Evolutionary conservation across 768 basidiomycete genomes (phyloP).

Genomic region (Tricholoma terreum): DNA sequence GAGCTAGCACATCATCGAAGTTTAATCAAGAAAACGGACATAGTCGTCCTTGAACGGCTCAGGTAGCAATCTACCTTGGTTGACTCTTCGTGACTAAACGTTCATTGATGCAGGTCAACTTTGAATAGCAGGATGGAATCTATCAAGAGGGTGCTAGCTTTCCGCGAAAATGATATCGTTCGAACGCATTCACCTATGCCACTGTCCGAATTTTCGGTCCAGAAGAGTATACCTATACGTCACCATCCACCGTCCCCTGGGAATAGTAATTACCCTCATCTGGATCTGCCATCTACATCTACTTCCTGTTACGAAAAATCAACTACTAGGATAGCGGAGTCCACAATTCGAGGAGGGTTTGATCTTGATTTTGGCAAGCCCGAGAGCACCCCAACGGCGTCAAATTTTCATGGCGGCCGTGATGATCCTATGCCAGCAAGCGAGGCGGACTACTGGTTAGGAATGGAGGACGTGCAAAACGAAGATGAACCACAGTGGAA

Average conservation of each 20-base stretch:
- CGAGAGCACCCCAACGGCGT: neutral
- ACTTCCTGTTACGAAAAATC: neutral
- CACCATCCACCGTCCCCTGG: neutral
- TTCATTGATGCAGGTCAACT: slow-evolving; percentile 25
- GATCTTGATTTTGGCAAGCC: neutral
- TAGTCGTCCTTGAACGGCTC: slow-evolving; percentile 37
- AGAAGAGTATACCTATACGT: neutral
- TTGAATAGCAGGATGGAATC: slow-evolving; percentile 35
- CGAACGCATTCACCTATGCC: neutral
- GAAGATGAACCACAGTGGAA: slow-evolving; percentile 21
- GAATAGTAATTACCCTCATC: neutral
- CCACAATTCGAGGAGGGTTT: neutral
- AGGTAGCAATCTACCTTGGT: slow-evolving; percentile 28
- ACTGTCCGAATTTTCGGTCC: neutral
- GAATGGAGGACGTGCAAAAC: slow-evolving; percentile 39
- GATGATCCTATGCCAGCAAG: slow-evolving; percentile 29
- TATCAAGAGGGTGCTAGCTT: slow-evolving; percentile 33
- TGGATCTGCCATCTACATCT: neutral
- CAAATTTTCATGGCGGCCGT: slow-evolving; percentile 8
- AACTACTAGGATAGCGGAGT: neutral
- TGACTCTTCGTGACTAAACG: neutral
- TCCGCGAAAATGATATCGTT: slow-evolving; percentile 10
- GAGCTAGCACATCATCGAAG: slow-evolving; percentile 15
- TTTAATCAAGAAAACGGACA: slow-evolving; percentile 30
- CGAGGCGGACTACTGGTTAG: slow-evolving; percentile 49